These are phyloP conservation scores for Pinguiococcus pyrenoidosus DNA, from an alignment of 108 stramenopile species.

Conservation along the genomic window DNA sequence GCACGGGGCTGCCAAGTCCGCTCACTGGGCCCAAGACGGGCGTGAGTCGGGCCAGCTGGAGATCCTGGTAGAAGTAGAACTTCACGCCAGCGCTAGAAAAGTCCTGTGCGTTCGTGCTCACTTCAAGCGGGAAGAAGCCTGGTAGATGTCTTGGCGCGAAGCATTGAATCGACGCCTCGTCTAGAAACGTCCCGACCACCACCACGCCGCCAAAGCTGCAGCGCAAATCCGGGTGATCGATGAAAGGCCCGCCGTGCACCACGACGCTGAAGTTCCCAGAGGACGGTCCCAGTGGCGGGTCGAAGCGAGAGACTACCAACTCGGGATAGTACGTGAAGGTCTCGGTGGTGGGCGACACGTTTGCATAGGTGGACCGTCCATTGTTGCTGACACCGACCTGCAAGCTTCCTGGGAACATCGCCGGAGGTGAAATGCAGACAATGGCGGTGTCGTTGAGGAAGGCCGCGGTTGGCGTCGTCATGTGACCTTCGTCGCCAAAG, in stretches of 20 bases:
- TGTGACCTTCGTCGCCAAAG: slow-evolving; percentile 34
- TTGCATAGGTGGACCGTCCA: slow-evolving; percentile 9
- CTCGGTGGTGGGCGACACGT: slow-evolving; percentile 1
- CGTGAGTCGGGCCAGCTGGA: slow-evolving; percentile 14
- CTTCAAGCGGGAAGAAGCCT: slow-evolving; percentile 41
- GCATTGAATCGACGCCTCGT: slow-evolving; percentile 39
- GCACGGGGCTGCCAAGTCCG: slow-evolving; percentile 50
- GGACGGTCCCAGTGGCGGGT: slow-evolving; percentile 34
- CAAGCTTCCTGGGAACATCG: neutral
- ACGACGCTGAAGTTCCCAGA: slow-evolving; percentile 47
- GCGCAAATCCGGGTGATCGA: slow-evolving; percentile 24
- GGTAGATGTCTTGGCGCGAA: slow-evolving; percentile 35
- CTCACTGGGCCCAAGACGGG: slow-evolving; percentile 11
- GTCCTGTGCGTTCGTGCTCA: slow-evolving; percentile 59
- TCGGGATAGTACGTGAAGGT: slow-evolving; percentile 38
- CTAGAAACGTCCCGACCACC: slow-evolving; percentile 31
- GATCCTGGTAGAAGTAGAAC: slow-evolving; percentile 38
- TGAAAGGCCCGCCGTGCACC: slow-evolving; percentile 47
- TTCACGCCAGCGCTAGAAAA: slow-evolving; percentile 23
- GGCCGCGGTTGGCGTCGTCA: slow-evolving; percentile 11
- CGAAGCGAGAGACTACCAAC: slow-evolving; percentile 22
- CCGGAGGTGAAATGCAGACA: slow-evolving; percentile 28
- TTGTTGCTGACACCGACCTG: slow-evolving; percentile 21
- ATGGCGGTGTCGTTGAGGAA: slow-evolving; percentile 23
- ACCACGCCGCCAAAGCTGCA: slow-evolving; percentile 43